Evolutionary conservation across 108 stramenopile genomes (phyloP), one percentile per base, ranked within the genome.

Genomic region (Cylindrotheca closterium): DNA sequence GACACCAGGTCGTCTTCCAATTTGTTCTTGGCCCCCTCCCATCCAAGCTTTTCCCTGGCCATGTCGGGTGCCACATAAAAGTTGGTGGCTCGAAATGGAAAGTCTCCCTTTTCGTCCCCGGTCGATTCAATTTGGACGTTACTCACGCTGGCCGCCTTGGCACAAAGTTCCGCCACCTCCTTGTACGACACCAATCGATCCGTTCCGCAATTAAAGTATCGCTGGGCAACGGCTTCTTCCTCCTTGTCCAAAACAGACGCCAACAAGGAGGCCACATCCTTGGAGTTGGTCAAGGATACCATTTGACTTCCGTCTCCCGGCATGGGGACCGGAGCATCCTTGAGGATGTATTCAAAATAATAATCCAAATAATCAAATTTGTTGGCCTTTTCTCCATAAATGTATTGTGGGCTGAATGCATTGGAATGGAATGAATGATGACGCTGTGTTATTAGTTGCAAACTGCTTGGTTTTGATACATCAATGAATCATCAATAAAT

Each of bases 281-380:
- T 80, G 17, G 79, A 71, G 55, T 89, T 84, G 12, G 85, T 86
- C 32, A 89, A 57, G 7, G 82, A 83, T n/a, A 89, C 85, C 58
- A 74, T 77, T 63, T 89, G 88, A n/a, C 75, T 68, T 18, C 88
- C 88, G 55, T 84, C 83, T 34, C 73, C 81, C 4, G 88, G 88
- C 46, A 89, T 86, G 4, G 81, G 81, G 24, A 89, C 28, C 4
- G 88, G 83, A 17, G 73, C 49, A 2, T 67, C 76, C n/a, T 79
- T 64, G 8, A 75, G 67, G 24, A 89, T 32, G 21, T 84, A 65
- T 60, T 89, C 88, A 55, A 86, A 89, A 48, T 73, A 84, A 73
- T 79, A 89, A 61, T 89, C 88, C 54, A 89, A 72, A 58, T 89
- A 89, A 68, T 83, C 82, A 57, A 77, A 75, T 56, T 89, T 89